phyloP scores from a whole-genome alignment of 2,329 filamentous ascomycete species.

The Fusarium anguioides region DNA sequence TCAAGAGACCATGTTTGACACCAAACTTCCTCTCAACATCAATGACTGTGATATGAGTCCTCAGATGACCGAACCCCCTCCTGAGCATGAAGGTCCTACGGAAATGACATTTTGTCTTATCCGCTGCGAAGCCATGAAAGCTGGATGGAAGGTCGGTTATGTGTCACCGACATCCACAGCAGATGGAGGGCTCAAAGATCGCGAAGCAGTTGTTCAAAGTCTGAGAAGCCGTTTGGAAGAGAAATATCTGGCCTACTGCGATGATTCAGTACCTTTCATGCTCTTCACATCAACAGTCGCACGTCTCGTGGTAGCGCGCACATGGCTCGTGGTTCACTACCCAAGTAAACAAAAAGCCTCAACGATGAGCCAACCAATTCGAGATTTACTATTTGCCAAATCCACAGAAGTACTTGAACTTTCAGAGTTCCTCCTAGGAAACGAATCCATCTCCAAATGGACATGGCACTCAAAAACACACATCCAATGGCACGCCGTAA shows the following conservation, averaged over 20 bases:
- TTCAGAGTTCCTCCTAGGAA: background rate
- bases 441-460: background rate
- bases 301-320: background rate
- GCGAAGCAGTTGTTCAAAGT: background rate
- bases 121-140: background rate
- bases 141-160: background rate
- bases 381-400: background rate
- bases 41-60: background rate
- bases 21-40: slow-evolving; percentile 1
- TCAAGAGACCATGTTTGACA: background rate
- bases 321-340: background rate
- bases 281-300: background rate
- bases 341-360: background rate
- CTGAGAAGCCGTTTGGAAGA: background rate
- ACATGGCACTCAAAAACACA: slow-evolving; percentile 2
- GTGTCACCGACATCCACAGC: background rate
- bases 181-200: background rate
- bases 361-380: background rate
- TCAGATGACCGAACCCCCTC: background rate
- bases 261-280: background rate
- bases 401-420: background rate
- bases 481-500: slow-evolving; percentile 1
- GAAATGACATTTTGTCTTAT: background rate
- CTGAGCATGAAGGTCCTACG: background rate
- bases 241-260: background rate